phyloP scores from a whole-genome alignment of 108 stramenopile genomes.

The Cyclostephanos tholiformis region DNA sequence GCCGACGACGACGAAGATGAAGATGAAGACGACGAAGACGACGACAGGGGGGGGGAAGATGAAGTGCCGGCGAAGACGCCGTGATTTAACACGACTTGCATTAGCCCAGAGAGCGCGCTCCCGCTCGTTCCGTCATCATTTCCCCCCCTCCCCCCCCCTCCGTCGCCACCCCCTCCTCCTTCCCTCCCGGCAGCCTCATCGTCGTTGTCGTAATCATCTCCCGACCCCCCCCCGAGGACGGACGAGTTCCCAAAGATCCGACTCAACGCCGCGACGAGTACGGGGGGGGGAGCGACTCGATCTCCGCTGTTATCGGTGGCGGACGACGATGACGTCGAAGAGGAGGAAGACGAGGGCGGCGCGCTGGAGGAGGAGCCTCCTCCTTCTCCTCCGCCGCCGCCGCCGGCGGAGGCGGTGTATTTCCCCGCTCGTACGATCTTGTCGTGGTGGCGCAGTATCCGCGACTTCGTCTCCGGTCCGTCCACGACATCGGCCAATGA shows the following conservation, averaged over 20 bases:
- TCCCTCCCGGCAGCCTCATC: conserved; percentile 9
- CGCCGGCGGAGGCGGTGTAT: background rate
- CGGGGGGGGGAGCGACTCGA: conserved; percentile 54
- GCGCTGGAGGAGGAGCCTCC: background rate
- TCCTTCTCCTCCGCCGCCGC: background rate
- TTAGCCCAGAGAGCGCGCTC: conserved; percentile 32
- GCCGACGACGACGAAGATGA: background rate
- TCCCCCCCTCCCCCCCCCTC: no score
- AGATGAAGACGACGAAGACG: background rate
- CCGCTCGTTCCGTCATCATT: conserved; percentile 17
- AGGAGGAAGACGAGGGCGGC: no score
- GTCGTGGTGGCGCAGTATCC: conserved; percentile 63
- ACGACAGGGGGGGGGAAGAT: background rate
- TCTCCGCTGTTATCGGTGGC: background rate
- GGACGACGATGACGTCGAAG: background rate
- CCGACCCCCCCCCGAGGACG: conserved; percentile 3
- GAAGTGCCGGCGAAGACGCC: conserved; percentile 5
- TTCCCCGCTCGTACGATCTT: conserved; percentile 61
- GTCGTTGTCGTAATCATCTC: background rate
- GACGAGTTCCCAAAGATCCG: conserved; percentile 40
- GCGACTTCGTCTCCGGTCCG: conserved; percentile 27
- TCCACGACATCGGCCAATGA: background rate
- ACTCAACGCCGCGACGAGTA: conserved; percentile 62
- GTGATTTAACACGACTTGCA: conserved; percentile 47
- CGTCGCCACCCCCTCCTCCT: no score